Base-by-base conservation (phyloP, 768 basidiomycete genomes). In the Rhodotorula diobovata region DNA sequence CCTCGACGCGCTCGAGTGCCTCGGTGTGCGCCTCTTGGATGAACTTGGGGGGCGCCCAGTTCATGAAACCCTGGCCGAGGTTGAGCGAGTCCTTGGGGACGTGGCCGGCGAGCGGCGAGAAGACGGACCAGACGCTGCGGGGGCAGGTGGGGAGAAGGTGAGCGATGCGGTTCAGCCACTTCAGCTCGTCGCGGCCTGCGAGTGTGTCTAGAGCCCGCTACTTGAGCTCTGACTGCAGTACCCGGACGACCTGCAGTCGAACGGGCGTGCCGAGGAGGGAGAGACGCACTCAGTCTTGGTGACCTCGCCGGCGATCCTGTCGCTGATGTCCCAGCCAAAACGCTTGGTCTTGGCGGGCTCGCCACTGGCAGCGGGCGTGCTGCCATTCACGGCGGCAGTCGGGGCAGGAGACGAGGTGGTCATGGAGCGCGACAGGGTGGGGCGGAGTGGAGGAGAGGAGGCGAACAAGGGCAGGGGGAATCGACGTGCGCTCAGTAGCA, bases 21-120 rank as follows among this genome's bases (percentile, higher is more conserved):
- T 85, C 83, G 60, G 86, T 83, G 9, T 90, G 91, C 2, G 89
- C 89, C 30, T 88, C 83, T 53, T 83, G 86, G 67, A 94, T 85
- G 89, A 90, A 93, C 68, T 84, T 77, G 5, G 92, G 91, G 25
- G 92, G 92, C 2, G 87, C 80, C 79, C 93, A 94, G 83, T 93
- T 93, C 92, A 94, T 94, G 81, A 92, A 94, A 63, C 71, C 81
- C 74, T 87, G 95, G 9, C 95, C 95, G 55, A 99, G 88, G 81
- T 99, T 99, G 79, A 99, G 90, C 74, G 91, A 92, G 79, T 97
- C 91, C 18, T 86, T 73, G 1, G 95, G 95, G 73, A 98, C 71
- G 10, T 59, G 66, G 20, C 63, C 62, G 18, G 68, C 66, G n/a
- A 61, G 25, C 25, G 73, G 71, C 23, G 73, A 62, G 66, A 76